A percentile compares a stretch with the other conserved stretches of the same genome.
Conservation (phyloP, 116 monocot species). For the Posidonia oceanica region DNA sequence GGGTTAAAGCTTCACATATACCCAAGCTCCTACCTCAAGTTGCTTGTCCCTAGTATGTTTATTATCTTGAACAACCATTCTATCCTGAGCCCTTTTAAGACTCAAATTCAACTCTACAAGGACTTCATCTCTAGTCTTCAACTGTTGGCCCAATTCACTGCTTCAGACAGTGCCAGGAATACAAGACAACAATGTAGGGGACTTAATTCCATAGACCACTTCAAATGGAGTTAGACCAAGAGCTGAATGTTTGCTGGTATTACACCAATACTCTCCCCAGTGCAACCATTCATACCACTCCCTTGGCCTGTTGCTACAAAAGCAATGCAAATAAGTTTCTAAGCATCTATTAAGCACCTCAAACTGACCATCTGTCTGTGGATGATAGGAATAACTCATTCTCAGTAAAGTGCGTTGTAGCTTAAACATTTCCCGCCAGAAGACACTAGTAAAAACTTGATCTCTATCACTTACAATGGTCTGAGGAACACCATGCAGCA, state of each 20-base stretch:
- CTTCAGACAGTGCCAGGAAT: no score
- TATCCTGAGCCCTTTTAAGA: no score
- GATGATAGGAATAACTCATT: neutral
- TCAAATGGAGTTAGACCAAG: no score
- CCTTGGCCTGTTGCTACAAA: neutral
- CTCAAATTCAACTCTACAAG: no score
- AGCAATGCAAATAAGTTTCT: neutral
- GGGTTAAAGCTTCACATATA: no score
- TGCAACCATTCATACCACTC: neutral
- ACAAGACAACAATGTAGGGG: no score
- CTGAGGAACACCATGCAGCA: neutral
- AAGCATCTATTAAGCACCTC: neutral
- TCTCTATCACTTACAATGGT: slow-evolving; percentile 1
- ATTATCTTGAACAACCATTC: no score
- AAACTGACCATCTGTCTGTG: neutral
- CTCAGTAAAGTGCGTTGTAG: neutral
- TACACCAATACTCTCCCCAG: neutral
- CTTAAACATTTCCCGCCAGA: neutral
- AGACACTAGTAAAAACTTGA: neutral
- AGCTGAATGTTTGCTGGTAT: neutral
- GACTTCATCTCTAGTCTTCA: no score
- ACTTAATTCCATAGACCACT: no score
- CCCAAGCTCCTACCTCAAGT: no score
- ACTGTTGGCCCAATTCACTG: no score
- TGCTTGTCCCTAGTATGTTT: no score